Percentiles rank a stretch among this genome's conserved stretches.
phyloP scores from a whole-genome alignment of 148 eudicot species.

The Vaccinium myrtillus region DNA sequence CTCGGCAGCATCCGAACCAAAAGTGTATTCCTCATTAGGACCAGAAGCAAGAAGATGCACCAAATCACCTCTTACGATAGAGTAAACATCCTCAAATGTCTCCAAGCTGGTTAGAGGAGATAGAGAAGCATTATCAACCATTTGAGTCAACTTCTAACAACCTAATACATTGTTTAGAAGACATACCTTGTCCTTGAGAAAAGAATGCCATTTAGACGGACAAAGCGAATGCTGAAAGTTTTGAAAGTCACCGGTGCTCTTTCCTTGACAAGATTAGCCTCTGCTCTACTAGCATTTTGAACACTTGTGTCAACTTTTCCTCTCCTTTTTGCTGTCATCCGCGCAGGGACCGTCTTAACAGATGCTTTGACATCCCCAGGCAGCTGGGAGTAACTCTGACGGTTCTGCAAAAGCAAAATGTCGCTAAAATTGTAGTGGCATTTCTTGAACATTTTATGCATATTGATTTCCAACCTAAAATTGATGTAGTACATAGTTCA shows the following conservation, averaged over 20 bases:
- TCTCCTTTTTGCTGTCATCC: conserved; percentile 61
- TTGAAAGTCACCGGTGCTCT: conserved; percentile 48
- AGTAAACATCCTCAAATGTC: conserved; percentile 74
- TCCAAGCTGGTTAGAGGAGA: conserved; percentile 65
- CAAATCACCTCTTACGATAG: conserved; percentile 54
- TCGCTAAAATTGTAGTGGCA: not conserved
- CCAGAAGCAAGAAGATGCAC: conserved; percentile 73
- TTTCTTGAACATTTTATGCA: not conserved
- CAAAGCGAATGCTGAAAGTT: conserved; percentile 62
- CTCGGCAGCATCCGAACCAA: conserved; percentile 83
- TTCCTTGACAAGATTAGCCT: conserved; percentile 50
- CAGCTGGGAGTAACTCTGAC: conserved; percentile 70
- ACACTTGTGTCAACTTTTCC: conserved; percentile 60
- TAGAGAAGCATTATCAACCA: conserved; percentile 16
- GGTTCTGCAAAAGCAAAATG: conserved; percentile 59
- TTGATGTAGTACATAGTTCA: too few species aligned
- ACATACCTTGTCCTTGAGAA: conserved; percentile 92
- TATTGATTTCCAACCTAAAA: not conserved
- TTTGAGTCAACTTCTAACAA: not conserved
- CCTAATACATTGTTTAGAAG: not conserved
- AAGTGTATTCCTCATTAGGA: conserved; percentile 51
- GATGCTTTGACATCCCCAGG: conserved; percentile 53
- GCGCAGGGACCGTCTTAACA: conserved; percentile 35
- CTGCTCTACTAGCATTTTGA: conserved; percentile 51
- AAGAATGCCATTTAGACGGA: conserved; percentile 87